These are phyloP conservation scores for Trypanosoma brucei DNA, from an alignment of 208 protist species.

Conservation along the genomic window DNA sequence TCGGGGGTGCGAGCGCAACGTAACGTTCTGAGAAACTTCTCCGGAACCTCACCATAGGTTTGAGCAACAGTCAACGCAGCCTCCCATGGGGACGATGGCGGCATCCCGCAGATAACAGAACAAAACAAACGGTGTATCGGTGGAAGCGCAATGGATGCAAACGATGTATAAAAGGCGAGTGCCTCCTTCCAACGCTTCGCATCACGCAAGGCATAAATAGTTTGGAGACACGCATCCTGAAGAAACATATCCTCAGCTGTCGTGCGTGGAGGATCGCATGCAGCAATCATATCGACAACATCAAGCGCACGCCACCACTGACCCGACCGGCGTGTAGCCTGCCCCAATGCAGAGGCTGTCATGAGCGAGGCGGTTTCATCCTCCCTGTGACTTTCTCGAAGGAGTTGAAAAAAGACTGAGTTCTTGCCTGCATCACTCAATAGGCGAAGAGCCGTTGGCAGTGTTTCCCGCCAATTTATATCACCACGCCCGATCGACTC, in stretches of 20 bases:
- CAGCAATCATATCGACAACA: conserved; percentile 58
- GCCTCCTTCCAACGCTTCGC: conserved; percentile 58
- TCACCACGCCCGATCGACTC: conserved; percentile 24
- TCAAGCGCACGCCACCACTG: conserved; percentile 63
- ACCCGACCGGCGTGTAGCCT: conserved; percentile 35
- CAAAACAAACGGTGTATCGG: conserved; percentile 25
- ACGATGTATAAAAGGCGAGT: conserved; percentile 31
- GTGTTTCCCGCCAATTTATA: conserved; percentile 38
- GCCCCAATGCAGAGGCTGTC: conserved; percentile 50
- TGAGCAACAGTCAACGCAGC: conserved; percentile 22
- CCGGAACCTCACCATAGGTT: conserved; percentile 14
- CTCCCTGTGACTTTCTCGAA: conserved; percentile 32
- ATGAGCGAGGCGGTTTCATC: conserved; percentile 31
- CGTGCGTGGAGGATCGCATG: conserved; percentile 27
- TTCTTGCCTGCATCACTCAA: conserved; percentile 69
- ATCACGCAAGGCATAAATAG: conserved; percentile 43
- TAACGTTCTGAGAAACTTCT: conserved; percentile 23
- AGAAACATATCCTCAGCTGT: conserved; percentile 43
- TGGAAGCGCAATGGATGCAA: conserved; percentile 32
- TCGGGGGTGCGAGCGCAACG: conserved; percentile 17
- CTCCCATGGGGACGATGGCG: conserved; percentile 41
- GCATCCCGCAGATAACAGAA: conserved; percentile 46
- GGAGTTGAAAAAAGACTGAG: conserved; percentile 39
- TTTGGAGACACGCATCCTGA: conserved; percentile 47
- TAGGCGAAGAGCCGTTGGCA: conserved; percentile 64